Evolutionary conservation across 2,329 filamentous ascomycete genomes (phyloP).

Genomic region (Fusarium sp.): DNA sequence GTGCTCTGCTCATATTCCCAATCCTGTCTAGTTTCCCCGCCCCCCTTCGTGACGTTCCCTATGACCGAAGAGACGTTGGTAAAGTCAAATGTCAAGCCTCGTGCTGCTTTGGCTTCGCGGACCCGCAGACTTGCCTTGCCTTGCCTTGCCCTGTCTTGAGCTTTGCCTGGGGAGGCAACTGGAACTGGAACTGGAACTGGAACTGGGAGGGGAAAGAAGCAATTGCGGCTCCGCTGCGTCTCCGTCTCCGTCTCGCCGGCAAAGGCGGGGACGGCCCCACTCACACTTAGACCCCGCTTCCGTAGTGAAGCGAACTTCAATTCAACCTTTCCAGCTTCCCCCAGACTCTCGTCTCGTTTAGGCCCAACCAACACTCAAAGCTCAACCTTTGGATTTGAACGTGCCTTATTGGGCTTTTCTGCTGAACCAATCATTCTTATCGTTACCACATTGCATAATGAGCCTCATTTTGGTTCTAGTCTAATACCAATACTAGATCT

Average conservation of each 20-base stretch:
- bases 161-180: not conserved
- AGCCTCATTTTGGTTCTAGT: conserved; percentile 1
- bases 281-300: conserved; percentile 20
- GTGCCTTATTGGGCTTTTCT: not conserved
- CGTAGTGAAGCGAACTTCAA: not conserved
- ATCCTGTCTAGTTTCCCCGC: conserved; percentile 15
- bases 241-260: conserved; percentile 45
- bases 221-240: conserved; percentile 50
- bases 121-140: conserved; percentile 43
- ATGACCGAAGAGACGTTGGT: conserved; percentile 37
- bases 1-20: not conserved
- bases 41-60: conserved; percentile 43
- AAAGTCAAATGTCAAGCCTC: conserved; percentile 6
- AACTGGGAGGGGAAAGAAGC: not conserved
- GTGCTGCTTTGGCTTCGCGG: conserved; percentile 37
- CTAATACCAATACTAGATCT: not conserved
- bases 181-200: not conserved
- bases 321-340: not conserved
- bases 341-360: conserved; percentile 13
- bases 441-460: conserved; percentile 11
- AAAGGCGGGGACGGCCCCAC: conserved; percentile 39
- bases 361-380: not conserved
- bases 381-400: not conserved
- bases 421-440: conserved; percentile 1
- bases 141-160: not conserved